phyloP scores from a whole-genome alignment of 371 early-diverging fungal genomes.

The Mucor sp. region DNA sequence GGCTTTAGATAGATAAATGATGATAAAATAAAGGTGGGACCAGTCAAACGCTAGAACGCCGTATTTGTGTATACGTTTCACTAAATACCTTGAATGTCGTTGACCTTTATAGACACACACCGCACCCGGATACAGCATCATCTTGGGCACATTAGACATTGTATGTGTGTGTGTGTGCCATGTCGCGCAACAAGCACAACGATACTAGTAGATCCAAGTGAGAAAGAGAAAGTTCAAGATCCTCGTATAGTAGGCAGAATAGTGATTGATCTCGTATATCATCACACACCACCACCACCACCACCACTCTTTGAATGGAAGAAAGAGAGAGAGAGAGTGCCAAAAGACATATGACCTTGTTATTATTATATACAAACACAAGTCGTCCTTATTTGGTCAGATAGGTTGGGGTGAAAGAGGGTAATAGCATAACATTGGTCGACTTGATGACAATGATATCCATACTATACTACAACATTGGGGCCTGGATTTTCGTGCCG shows the following conservation, averaged over 20 bases:
- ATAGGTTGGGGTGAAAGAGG: conserved; percentile 3
- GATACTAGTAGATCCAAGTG: neutral
- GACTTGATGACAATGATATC: neutral
- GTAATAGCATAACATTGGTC: neutral
- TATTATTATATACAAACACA: conserved; percentile 5
- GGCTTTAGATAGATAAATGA: neutral
- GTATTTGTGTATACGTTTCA: neutral
- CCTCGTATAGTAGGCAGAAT: neutral
- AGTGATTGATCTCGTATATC: neutral
- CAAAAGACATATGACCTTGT: conserved; percentile 11
- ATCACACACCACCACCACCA: no score
- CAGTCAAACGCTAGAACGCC: conserved; percentile 5
- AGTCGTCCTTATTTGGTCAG: conserved; percentile 13
- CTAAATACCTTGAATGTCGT: neutral
- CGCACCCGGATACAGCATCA: neutral
- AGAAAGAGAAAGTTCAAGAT: neutral
- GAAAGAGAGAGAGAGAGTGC: neutral
- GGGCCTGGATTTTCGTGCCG: neutral
- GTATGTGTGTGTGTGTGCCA: neutral
- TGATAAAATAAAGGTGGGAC: conserved; percentile 7
- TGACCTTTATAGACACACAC: neutral
- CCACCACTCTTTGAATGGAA: neutral
- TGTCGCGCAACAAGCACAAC: neutral
- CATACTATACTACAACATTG: neutral
- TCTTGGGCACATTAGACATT: neutral